Conservation (phyloP, 768 basidiomycete genomes). For the Kwoniella mangroviensis region DNA sequence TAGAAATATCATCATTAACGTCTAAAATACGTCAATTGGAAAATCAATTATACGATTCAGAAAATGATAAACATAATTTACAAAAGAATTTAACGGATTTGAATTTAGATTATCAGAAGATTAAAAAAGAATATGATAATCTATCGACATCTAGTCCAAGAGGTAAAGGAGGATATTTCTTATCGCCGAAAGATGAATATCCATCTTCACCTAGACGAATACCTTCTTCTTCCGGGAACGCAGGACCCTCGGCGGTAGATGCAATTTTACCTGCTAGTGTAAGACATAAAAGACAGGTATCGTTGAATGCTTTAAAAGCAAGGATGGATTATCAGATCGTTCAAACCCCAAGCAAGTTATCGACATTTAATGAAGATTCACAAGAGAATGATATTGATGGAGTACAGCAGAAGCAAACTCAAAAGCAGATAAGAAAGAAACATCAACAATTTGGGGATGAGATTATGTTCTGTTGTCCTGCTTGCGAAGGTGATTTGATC, state of each 20-base stretch:
- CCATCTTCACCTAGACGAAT: constrained; percentile 5
- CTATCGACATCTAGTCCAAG: constrained; percentile 10
- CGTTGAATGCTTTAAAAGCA: constrained; percentile 52
- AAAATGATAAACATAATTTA: constrained; percentile 41
- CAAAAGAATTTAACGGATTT: constrained; percentile 50
- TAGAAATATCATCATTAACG: constrained; percentile 39
- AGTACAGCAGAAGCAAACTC: neutral
- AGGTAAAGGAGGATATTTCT: constrained; percentile 25
- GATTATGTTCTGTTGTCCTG: constrained; percentile 54
- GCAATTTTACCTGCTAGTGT: constrained; percentile 49
- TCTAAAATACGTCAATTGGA: constrained; percentile 39
- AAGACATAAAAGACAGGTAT: constrained; percentile 54
- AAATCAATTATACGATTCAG: constrained; percentile 39
- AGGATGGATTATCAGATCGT: constrained; percentile 43
- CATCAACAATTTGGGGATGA: constrained; percentile 53
- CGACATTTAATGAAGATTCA: neutral
- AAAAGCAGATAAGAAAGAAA: neutral
- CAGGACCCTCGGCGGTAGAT: constrained; percentile 34
- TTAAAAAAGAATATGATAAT: constrained; percentile 32
- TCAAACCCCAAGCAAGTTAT: constrained; percentile 10
- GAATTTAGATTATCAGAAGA: constrained; percentile 19
- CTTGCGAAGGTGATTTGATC: constrained; percentile 55
- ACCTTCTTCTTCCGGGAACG: neutral
- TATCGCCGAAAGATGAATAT: constrained; percentile 24
- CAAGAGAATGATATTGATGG: constrained; percentile 5